phyloP scores from a whole-genome alignment of 2,329 filamentous ascomycete genomes.

The Xylariaceae sp. region DNA sequence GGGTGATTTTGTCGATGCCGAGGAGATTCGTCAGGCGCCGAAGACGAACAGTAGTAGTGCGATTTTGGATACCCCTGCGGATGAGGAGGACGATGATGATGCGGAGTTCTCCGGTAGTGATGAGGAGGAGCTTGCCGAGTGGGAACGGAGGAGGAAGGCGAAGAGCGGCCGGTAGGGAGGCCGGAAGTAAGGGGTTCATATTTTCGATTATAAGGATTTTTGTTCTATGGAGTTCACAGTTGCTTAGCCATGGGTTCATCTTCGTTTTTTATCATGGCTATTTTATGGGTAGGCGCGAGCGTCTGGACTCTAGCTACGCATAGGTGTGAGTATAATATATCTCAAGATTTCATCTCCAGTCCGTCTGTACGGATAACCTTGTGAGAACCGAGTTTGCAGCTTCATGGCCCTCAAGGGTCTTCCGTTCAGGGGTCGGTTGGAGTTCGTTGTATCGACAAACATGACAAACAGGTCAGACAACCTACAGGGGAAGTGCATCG shows the following conservation, averaged over 20 bases:
- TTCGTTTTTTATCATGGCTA: neutral
- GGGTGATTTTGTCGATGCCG: conserved; percentile 49
- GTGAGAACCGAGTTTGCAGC: too few relatives aligned
- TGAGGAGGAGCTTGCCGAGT: conserved; percentile 58
- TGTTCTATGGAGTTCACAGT: conserved; percentile 2
- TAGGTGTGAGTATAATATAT: conserved; percentile 13
- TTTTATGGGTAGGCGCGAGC: neutral
- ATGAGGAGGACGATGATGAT: conserved; percentile 48
- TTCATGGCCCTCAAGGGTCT: too few relatives aligned
- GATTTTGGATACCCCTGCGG: conserved; percentile 23
- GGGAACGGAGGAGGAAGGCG: conserved; percentile 44
- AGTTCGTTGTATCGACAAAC: neutral
- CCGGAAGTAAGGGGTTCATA: too few relatives aligned
- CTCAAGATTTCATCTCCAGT: neutral
- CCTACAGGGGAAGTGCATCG: too few relatives aligned
- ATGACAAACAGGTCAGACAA: neutral
- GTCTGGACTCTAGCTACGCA: conserved; percentile 7
- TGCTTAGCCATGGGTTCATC: neutral
- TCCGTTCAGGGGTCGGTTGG: too few relatives aligned
- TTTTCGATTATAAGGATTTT: neutral
- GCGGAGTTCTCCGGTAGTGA: conserved; percentile 61
- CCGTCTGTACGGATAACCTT: neutral
- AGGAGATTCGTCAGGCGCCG: conserved; percentile 23
- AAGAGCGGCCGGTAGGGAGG: conserved; percentile 30
- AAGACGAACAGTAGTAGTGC: conserved; percentile 20